Conservation (phyloP, 2,329 filamentous ascomycete genomes). For the Pyrenophora seminiperda region DNA sequence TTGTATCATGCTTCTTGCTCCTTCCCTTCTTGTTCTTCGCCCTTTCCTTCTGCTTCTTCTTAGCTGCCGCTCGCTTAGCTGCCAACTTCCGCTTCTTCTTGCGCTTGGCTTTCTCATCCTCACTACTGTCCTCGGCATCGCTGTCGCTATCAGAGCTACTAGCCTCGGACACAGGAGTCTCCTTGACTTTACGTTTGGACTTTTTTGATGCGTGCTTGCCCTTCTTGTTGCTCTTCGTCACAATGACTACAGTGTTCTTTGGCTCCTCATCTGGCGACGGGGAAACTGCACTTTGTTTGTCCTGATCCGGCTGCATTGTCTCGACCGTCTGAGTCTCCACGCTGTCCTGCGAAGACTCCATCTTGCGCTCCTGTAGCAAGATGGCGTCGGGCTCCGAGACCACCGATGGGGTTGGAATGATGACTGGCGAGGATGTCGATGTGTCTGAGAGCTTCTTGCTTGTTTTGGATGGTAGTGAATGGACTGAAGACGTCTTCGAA, state of each 20-base stretch:
- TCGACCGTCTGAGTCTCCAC: slow-evolving; percentile 11
- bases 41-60: slow-evolving; percentile 31
- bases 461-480: slow-evolving; percentile 12
- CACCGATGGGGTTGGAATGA: slow-evolving; percentile 33
- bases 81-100: slow-evolving; percentile 27
- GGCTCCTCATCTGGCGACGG: slow-evolving; percentile 13
- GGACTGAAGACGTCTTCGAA: slow-evolving; percentile 13
- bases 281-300: slow-evolving; percentile 7
- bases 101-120: slow-evolving; percentile 30
- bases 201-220: slow-evolving; percentile 23
- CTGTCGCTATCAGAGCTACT: slow-evolving; percentile 26
- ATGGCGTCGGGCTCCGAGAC: slow-evolving; percentile 27
- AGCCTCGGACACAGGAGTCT: slow-evolving; percentile 30
- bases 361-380: slow-evolving; percentile 17
- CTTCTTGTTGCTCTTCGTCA: slow-evolving; percentile 20
- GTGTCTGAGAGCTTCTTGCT: slow-evolving; percentile 27
- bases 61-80: slow-evolving; percentile 16
- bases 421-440: slow-evolving; percentile 30
- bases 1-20: slow-evolving; percentile 26
- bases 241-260: slow-evolving; percentile 9
- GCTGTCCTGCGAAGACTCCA: slow-evolving; percentile 23
- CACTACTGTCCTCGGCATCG: slow-evolving; percentile 26
- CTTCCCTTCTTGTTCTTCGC: slow-evolving; percentile 32
- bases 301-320: background rate
- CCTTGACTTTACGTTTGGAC: slow-evolving; percentile 22